Evolutionary conservation across 345 rosid genomes (phyloP).

Genomic region (Rubroshorea leprosula): DNA sequence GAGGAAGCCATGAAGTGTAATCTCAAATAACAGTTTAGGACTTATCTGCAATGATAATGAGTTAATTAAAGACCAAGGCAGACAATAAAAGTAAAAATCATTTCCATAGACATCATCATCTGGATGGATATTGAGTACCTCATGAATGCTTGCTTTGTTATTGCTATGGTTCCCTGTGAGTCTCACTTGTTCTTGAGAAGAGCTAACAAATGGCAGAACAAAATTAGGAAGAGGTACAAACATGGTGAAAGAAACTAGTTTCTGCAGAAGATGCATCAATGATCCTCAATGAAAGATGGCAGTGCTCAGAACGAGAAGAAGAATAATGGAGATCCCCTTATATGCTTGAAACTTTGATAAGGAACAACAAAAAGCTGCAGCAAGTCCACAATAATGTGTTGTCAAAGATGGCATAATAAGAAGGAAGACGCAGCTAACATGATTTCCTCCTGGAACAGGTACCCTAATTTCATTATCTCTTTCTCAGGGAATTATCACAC

Average conservation of each 20-base stretch:
- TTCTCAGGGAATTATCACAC: background rate
- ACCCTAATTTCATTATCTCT: background rate
- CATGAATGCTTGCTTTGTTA: constrained; percentile 5
- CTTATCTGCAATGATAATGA: constrained; percentile 32
- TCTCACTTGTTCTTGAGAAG: constrained; percentile 16
- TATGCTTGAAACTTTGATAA: constrained; percentile 2
- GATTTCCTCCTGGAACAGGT: too few species aligned
- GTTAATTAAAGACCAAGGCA: background rate
- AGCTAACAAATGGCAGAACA: constrained; percentile 27
- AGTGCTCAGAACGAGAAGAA: too few species aligned
- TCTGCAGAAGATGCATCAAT: constrained; percentile 28
- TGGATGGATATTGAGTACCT: constrained; percentile 23
- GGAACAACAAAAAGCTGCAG: background rate
- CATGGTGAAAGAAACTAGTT: constrained; percentile 18
- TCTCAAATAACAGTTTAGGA: constrained; percentile 43
- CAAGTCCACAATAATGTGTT: background rate
- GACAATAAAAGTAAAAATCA: background rate
- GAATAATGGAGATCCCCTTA: constrained; percentile 3
- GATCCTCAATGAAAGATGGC: constrained; percentile 1
- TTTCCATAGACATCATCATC: background rate
- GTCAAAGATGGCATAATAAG: background rate
- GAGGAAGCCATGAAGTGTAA: constrained; percentile 69
- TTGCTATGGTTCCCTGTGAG: constrained; percentile 11
- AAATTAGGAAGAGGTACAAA: constrained; percentile 12
- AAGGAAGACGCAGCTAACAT: background rate